Conservation (phyloP, 192 early-diverging fungal genomes). For the Pilobolus umbonatus region DNA sequence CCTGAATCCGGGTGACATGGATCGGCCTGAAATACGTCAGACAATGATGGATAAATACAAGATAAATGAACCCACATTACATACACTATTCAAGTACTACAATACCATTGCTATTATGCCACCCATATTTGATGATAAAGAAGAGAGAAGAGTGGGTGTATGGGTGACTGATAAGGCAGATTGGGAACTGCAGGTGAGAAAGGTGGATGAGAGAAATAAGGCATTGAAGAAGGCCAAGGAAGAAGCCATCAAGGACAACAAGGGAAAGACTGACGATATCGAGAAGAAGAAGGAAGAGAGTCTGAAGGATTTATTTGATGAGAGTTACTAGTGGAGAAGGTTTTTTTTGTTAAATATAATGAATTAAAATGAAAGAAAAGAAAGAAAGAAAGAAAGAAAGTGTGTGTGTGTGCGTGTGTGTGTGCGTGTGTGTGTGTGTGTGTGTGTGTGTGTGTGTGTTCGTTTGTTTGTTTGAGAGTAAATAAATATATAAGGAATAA, state of each 20-base stretch:
- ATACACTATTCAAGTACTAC: constrained; percentile 8
- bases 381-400: no score
- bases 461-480: no score
- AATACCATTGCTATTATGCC: constrained; percentile 21
- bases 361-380: no score
- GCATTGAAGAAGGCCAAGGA: constrained; percentile 6
- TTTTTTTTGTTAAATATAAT: no score
- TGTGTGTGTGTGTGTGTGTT: no score
- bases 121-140: constrained; percentile 11
- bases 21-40: constrained; percentile 9
- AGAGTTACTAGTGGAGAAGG: constrained; percentile 8
- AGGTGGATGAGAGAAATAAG: constrained; percentile 1
- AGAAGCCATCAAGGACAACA: constrained; percentile 16
- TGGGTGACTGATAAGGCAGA: constrained; percentile 14
- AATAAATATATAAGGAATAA: no score
- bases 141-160: constrained; percentile 8
- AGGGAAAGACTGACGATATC: not conserved
- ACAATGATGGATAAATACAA: constrained; percentile 8
- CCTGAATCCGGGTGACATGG: constrained; percentile 10
- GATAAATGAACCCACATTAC: constrained; percentile 3
- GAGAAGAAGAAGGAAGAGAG: not conserved
- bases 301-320: constrained; percentile 16
- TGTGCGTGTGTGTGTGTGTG: no score
- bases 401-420: no score
- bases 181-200: constrained; percentile 6